Base-by-base conservation (phyloP, 2,329 filamentous ascomycete species). In the Cladosporium austrohemisphaericum region DNA sequence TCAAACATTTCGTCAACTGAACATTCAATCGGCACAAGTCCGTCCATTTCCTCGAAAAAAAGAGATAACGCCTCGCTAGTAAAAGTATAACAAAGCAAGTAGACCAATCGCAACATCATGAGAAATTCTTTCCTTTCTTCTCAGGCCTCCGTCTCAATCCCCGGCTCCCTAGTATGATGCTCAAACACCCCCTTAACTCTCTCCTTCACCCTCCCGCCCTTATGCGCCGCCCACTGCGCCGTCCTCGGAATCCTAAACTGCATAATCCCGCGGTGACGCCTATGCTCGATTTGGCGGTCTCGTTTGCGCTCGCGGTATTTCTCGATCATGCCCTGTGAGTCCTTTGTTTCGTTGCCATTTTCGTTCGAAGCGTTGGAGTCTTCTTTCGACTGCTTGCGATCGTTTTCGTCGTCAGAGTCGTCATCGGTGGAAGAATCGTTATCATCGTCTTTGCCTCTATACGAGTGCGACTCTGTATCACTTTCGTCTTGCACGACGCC, bases 231-330 rank as follows among this genome's bases (percentile, higher is more conserved):
- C 65, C 77, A 78, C 58, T 83, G 78, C 51, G 71, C 67, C 47
- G 67, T 80, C 63, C 72, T 72, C 16, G 74, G 77, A 60, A 77
- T 65, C 18, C 26, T 78, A 81, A 84, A 89, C 68, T 89, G 85
- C 85, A 89, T 89, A 32, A 85, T 62, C 0, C 85, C 85, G 18
- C 82, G 70, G 60, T 89, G 82, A 61, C 79, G 77, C 41, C 83
- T 71, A 64, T 87, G 83, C 55, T 85, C 67, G 52, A 78, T 74
- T 65, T 77, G 79, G 55, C 76, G 50, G 74, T 71, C 61, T 77
- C 80, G 61, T 83, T 86, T 52, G 85, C 82, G 50, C 74, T 76
- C 37, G 81, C 52, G 61, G 78, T 72, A 35, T 76, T 75, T 8
- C 72, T 66, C 29, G 1, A 68, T 65, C 4, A 60, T 59, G 10